Conservation (phyloP, 1,139 yeast genomes). For the Tardiomyces blankii region DNA sequence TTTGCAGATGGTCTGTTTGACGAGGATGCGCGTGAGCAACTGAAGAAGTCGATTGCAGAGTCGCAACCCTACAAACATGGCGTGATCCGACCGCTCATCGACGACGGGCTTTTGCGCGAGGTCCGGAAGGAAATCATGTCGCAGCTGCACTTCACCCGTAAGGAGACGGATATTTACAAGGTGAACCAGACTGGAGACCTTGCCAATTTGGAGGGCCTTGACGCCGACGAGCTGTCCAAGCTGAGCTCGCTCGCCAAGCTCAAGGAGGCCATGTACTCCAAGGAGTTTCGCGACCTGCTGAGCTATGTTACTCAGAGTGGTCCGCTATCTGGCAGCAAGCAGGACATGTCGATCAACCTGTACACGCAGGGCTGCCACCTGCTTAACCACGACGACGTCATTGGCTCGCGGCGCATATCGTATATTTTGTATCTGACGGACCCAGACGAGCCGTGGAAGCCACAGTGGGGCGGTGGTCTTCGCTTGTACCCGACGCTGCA, state of each 20-base stretch:
- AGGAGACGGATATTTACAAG: slow-evolving; percentile 94
- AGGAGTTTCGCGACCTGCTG: slow-evolving; percentile 72
- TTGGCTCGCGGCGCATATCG: slow-evolving; percentile 88
- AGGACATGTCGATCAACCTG: slow-evolving; percentile 87
- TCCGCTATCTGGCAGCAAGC: slow-evolving; percentile 74
- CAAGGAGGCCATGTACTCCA: slow-evolving; percentile 78
- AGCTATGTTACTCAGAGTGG: slow-evolving; percentile 83
- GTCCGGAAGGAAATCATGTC: slow-evolving; percentile 77
- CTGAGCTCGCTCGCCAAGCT: slow-evolving; percentile 66
- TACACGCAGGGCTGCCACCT: slow-evolving; percentile 91
- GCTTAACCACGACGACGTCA: slow-evolving; percentile 93
- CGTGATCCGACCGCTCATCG: slow-evolving; percentile 56
- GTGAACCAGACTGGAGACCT: slow-evolving; percentile 93
- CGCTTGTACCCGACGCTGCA: slow-evolving; percentile 77
- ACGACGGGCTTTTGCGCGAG: slow-evolving; percentile 62
- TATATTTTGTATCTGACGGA: slow-evolving; percentile 88
- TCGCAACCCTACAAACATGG: slow-evolving; percentile 89
- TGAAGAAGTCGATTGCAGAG: slow-evolving; percentile 20
- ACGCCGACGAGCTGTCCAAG: slow-evolving; percentile 61
- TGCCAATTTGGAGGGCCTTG: slow-evolving; percentile 81
- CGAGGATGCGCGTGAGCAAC: slow-evolving; percentile 1
- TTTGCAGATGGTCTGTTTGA: slow-evolving; percentile 1
- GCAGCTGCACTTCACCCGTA: slow-evolving; percentile 81
- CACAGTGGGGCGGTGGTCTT: slow-evolving; percentile 81
- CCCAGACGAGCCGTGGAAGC: slow-evolving; percentile 82